Evolutionary conservation across 192 early-diverging fungal species (phyloP), one percentile per base, ranked within the genome.

Genomic region (Umbelopsis vinacea): DNA sequence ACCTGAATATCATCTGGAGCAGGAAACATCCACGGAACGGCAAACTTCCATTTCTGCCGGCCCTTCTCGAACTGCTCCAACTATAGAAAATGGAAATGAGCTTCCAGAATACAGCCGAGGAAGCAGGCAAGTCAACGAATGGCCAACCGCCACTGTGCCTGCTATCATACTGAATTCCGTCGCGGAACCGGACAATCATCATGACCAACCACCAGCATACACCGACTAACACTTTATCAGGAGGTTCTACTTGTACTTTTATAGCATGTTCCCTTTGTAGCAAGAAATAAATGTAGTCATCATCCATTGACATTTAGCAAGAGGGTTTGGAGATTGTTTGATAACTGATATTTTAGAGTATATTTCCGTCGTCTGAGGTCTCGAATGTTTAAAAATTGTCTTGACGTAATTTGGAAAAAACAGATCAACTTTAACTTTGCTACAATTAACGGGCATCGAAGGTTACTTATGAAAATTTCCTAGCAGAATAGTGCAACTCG

Each of bases 71-170:
- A 63, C 57, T 12, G 35, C 6, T 2, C 3, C 57, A 37, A 17
- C 2, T 35, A 63, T 37, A 19, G 57, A 63, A 37, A 29, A 0
- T 26, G 17, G 26, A 26, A 63, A 63, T 17, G 57, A 63, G 33
- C 57, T 63, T 29, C 57, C 57, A 6, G 57, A 63, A 63, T 63
- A 63, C 57, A 63, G 57, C n/a, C 57, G 57, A 17, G 33, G 19
- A 29, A 63, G 8, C 4, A 19, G 29, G 35, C 2, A 12, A 11
- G 26, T 35, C 17, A 26, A 37, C 57, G 29, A 63, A 63, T 63
- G 57, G 57, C 10, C 57, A 63, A 35, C 14, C 5, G 26, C 29
- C 15, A n/a, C 29, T 29, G 10, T 63, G 6, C 57, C 26, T 37
- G 7, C 57, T 5, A 14, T 35, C 7, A 63, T 17, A 3, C 57